Conservation (phyloP, 2,329 filamentous ascomycete species). For the Beauveria bassiana region DNA sequence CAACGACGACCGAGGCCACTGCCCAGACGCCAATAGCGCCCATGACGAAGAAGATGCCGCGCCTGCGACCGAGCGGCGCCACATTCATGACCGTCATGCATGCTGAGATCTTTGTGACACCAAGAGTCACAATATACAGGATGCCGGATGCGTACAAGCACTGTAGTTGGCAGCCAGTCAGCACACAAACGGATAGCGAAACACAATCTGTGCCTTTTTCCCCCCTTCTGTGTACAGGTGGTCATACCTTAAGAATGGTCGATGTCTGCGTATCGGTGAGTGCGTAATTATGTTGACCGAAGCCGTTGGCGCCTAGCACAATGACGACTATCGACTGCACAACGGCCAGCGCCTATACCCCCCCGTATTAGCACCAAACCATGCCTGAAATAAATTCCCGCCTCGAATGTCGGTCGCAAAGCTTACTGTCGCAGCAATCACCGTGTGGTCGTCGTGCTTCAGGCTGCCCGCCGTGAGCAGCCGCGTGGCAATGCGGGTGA, state of each 20-base stretch:
- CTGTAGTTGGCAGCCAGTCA: background rate
- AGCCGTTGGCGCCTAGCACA: slow-evolving; percentile 13
- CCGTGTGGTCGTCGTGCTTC: slow-evolving; percentile 15
- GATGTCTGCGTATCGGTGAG: slow-evolving; percentile 6
- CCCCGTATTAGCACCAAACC: background rate
- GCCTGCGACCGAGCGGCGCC: slow-evolving; percentile 1
- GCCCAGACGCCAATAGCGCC: background rate
- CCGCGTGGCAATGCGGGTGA: slow-evolving; percentile 15
- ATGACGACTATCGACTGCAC: slow-evolving; percentile 16
- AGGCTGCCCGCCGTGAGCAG: slow-evolving; percentile 13
- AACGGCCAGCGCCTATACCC: slow-evolving; percentile 13
- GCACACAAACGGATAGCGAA: background rate
- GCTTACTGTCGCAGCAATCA: slow-evolving; percentile 14
- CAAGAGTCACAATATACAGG: background rate
- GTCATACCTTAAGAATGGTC: slow-evolving; percentile 11
- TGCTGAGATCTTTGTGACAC: slow-evolving; percentile 1
- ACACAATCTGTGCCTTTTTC: background rate
- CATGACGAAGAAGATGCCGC: background rate
- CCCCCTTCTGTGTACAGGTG: too few species aligned
- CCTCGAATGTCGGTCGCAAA: background rate
- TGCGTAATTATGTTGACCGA: slow-evolving; percentile 13
- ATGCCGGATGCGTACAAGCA: slow-evolving; percentile 5
- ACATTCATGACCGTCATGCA: slow-evolving; percentile 5
- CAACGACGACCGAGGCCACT: background rate
- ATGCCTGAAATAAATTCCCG: too few species aligned